Evolutionary conservation across 1,139 yeast species (phyloP).

Genomic region (Kodamaea suecica): DNA sequence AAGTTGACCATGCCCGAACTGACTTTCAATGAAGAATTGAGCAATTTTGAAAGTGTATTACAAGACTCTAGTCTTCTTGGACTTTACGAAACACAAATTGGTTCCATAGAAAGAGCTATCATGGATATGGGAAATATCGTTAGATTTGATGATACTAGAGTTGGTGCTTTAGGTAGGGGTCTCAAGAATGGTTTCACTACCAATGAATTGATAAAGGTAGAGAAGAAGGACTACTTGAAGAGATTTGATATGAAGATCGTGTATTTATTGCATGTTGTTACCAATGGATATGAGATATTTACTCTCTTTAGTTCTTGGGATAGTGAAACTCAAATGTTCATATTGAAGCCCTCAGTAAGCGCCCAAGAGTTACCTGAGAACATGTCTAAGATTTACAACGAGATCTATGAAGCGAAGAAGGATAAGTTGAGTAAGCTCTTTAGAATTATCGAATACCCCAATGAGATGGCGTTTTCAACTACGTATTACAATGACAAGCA

Average conservation of each 20-base stretch:
- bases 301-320: conserved; percentile 70
- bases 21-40: conserved; percentile 52
- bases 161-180: conserved; percentile 87
- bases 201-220: conserved; percentile 49
- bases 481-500: conserved; percentile 49
- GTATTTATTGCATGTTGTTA: conserved; percentile 67
- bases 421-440: conserved; percentile 42
- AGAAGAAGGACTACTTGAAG: conserved; percentile 50
- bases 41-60: conserved; percentile 60
- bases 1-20: conserved; percentile 67
- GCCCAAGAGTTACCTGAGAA: conserved; percentile 63
- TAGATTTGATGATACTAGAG: conserved; percentile 60
- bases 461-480: conserved; percentile 50
- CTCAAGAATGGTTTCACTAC: conserved; percentile 78
- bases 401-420: conserved; percentile 45
- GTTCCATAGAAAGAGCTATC: conserved; percentile 67
- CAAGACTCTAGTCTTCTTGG: conserved; percentile 65
- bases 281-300: conserved; percentile 76
- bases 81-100: conserved; percentile 73
- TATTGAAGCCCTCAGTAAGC: conserved; percentile 63
- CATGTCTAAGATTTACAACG: conserved; percentile 54
- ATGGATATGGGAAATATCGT: conserved; percentile 76
- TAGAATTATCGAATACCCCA: conserved; percentile 50
- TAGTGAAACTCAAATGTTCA: conserved; percentile 46
- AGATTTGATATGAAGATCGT: conserved; percentile 58